Conservation (phyloP, 2,329 filamentous ascomycete genomes). For the Dryadomyces quercus-mongolicae region DNA sequence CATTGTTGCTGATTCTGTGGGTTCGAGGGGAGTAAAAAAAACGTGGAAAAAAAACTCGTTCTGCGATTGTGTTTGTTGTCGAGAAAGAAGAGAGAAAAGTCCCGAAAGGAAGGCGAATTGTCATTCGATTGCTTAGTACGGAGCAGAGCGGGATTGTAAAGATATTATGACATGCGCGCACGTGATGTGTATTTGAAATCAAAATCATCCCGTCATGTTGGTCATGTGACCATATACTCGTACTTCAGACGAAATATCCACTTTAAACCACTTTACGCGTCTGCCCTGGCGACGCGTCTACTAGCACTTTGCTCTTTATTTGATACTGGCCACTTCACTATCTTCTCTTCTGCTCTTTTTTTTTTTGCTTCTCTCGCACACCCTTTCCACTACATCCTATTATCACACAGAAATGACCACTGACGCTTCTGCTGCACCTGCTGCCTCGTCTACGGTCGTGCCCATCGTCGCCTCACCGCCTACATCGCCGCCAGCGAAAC, state of each 20-base stretch:
- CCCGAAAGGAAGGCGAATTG: neutral
- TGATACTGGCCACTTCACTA: too few relatives aligned
- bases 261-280: neutral
- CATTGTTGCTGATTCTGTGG: conserved; percentile 15
- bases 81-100: neutral
- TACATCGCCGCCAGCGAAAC: conserved; percentile 67
- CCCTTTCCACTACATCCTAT: neutral
- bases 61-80: neutral
- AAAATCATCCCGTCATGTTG: too few relatives aligned
- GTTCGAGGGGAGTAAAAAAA: neutral
- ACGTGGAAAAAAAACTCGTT: neutral
- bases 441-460: conserved; percentile 4
- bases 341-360: too few relatives aligned
- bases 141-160: too few relatives aligned
- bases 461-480: conserved; percentile 39
- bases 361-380: too few relatives aligned
- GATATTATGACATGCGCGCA: too few relatives aligned
- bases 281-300: neutral
- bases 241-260: too few relatives aligned
- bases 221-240: too few relatives aligned
- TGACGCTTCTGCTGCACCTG: conserved; percentile 2
- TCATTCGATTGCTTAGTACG: neutral
- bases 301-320: neutral
- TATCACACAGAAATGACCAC: conserved; percentile 6
- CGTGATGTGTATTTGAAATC: too few relatives aligned